Conservation (phyloP, 768 basidiomycete genomes). For the Ramaria sp. region DNA sequence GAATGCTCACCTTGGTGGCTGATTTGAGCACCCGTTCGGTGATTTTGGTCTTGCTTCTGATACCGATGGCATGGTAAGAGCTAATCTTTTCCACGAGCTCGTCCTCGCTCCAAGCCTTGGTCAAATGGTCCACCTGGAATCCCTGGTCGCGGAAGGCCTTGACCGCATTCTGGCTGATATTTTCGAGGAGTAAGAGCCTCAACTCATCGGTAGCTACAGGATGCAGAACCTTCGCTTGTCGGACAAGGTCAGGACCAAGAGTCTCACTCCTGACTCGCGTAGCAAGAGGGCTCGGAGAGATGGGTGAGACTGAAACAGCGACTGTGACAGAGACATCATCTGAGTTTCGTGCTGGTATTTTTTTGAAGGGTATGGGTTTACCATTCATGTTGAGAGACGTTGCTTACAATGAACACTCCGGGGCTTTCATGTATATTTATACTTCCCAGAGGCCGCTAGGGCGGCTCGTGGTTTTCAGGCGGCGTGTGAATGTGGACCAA, state of each 20-base stretch:
- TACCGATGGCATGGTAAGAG: slow-evolving; percentile 88
- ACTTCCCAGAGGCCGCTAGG: too few relatives aligned
- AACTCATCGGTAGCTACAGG: slow-evolving; percentile 76
- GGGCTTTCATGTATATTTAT: too few relatives aligned
- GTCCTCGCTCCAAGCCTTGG: slow-evolving; percentile 82
- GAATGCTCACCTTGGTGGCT: slow-evolving; percentile 58
- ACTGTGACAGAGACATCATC: slow-evolving; percentile 17
- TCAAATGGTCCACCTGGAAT: slow-evolving; percentile 83
- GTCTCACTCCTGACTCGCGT: slow-evolving; percentile 34
- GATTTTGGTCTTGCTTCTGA: slow-evolving; percentile 96
- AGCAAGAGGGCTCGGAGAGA: slow-evolving; percentile 28
- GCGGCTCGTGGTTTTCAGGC: too few relatives aligned
- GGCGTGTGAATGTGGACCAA: too few relatives aligned
- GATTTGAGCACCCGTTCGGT: slow-evolving; percentile 83
- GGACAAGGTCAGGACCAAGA: slow-evolving; percentile 26
- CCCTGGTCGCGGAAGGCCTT: slow-evolving; percentile 68
- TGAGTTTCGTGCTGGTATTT: neutral
- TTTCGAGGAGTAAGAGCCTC: slow-evolving; percentile 81
- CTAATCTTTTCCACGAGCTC: slow-evolving; percentile 81
- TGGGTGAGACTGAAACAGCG: slow-evolving; percentile 47
- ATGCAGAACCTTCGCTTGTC: slow-evolving; percentile 63
- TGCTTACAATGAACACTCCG: neutral
- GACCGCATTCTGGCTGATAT: slow-evolving; percentile 89
- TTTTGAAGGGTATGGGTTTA: neutral
- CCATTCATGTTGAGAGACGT: neutral